Evolutionary conservation across 306 rosid species (phyloP), one percentile per base, ranked within the genome.

Genomic region (Hippophae rhamnoides): DNA sequence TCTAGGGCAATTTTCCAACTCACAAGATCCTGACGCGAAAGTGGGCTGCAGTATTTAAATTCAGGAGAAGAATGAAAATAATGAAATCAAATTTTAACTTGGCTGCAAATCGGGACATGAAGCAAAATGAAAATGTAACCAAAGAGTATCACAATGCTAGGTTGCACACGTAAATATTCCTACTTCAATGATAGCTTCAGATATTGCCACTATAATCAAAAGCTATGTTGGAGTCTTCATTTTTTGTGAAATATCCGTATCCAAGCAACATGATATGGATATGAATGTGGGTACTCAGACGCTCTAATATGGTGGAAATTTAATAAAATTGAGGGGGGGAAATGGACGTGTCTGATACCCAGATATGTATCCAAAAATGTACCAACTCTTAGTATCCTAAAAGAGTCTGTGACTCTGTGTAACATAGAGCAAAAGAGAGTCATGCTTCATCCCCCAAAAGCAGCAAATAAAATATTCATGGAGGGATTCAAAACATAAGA

Each of bases 1-100:
- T 93, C 99, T 14, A 93, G 75, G 73, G 94, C 81, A 94, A 89
- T 82, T 80, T 88, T 93, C 99, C 99, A 93, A 59, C 95, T 86
- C 61, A 93, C 89, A 80, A 93, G 97, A 80, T 93, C 95, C 64
- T 93, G 99, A 48, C 99, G 99, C 56, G 99, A 86, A 54, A 88
- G 73, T 59, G 90, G 85, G 74, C 99, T 93, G 90, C 63, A 75
- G 58, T 57, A 73, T 71, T 65, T 31, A 18, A 72, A 75, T 41
- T 63, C 10, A 52, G 64, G 68, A 63, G 66, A 69, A 58, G n/a
- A 62, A 58, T 18, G 23, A 55, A n/a, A 52, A 65, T 51, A 49
- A 65, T 18, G 23, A 14, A 56, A 64, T 50, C 7, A 23, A 13
- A 65, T 13, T 10, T 31, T 43, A 60, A 60, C 60, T 41, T 12